Evolutionary conservation across 352 stramenopile genomes (phyloP).

Genomic region (Phytophthora europaea): DNA sequence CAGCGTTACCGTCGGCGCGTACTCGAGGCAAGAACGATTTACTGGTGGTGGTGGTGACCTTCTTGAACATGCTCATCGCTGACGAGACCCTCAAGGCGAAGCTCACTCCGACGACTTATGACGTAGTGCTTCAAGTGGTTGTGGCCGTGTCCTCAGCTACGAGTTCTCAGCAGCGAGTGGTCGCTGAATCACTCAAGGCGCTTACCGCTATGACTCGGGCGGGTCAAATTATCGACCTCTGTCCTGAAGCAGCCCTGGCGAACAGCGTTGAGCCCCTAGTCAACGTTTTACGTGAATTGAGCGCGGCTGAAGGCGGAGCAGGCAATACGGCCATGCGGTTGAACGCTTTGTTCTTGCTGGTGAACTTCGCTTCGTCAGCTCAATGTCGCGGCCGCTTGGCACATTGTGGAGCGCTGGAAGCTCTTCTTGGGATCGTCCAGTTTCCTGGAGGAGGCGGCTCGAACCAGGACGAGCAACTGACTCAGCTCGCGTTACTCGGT

Average conservation of each 20-base stretch:
- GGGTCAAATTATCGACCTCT: slow-evolving; percentile 36
- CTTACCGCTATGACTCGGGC: slow-evolving; percentile 62
- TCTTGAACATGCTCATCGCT: slow-evolving; percentile 60
- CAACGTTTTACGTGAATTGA: slow-evolving; percentile 39
- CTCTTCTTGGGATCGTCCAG: slow-evolving; percentile 41
- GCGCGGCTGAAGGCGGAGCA: slow-evolving; percentile 4
- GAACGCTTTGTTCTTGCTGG: slow-evolving; percentile 71
- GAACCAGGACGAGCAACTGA: slow-evolving; percentile 60
- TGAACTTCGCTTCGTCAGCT: slow-evolving; percentile 67
- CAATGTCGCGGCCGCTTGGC: slow-evolving; percentile 59
- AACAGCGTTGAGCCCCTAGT: slow-evolving; percentile 62
- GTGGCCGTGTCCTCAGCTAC: slow-evolving; percentile 29
- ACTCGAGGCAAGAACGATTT: slow-evolving; percentile 22
- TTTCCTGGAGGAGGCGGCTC: slow-evolving; percentile 12
- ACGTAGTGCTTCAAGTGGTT: slow-evolving; percentile 66
- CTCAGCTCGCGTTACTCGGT: slow-evolving; percentile 72
- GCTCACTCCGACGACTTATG: slow-evolving; percentile 67
- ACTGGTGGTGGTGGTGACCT: slow-evolving; percentile 51
- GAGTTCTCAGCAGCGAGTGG: slow-evolving; percentile 35
- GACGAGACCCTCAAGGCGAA: slow-evolving; percentile 66
- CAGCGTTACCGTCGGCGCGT: slow-evolving; percentile 17
- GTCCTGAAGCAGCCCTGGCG: slow-evolving; percentile 48
- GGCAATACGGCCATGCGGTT: slow-evolving; percentile 49
- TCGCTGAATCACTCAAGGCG: slow-evolving; percentile 60
- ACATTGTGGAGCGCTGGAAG: slow-evolving; percentile 49